Base-by-base conservation (phyloP, 768 basidiomycete genomes). In the Podaxis sp. region DNA sequence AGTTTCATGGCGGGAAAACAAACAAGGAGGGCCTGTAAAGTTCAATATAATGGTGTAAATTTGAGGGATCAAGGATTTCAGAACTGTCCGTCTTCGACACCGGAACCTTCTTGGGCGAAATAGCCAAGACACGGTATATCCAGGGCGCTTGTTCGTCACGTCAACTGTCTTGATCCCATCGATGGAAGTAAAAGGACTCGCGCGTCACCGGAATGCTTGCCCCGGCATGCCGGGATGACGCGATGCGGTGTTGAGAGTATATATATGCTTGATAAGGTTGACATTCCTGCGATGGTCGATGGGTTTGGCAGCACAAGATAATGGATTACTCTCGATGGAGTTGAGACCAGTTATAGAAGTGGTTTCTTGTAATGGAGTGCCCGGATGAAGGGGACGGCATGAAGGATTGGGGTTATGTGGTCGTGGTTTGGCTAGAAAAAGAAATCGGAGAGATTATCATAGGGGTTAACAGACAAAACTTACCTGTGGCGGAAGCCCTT, bases 401-500 rank as follows among this genome's bases (percentile, higher is more conserved):
- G 59, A 77, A 75, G 2, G 77, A 71, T 60, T 82, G 82, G 0
- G 80, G 73, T 76, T 80, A 67, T 82, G 80, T 1, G 71, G 70
- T 64, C 78, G 77, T 6, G 78, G 51, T 76, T 79, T 24, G 77
- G 71, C 78, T 80, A 59, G 48, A 30, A 30, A 30, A 17, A 11
- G 28, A 22, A 37, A n/a, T 44, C 50, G 33, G 13, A 13, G 44
- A 24, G 4, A 1, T 30, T 54, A 50, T 38, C 40, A 22, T 41
- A 30, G 12, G 8, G 49, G n/a, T 17, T 22, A 8, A 37, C 30
- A 11, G 40, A 13, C 24, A 46, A 17, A 44, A 71, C 76, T 41
- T 53, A 77, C 78, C 56, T 79, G 74, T 24, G 79, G 79, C 4
- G 80, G 79, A 6, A 82, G 74, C 7, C 78, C 56, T 63, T 69